A percentile compares a stretch with the other conserved stretches of the same genome.
These are phyloP conservation scores for Saturnispora saitoi DNA, from an alignment of 805 yeast genomes.

Conservation along the genomic window DNA sequence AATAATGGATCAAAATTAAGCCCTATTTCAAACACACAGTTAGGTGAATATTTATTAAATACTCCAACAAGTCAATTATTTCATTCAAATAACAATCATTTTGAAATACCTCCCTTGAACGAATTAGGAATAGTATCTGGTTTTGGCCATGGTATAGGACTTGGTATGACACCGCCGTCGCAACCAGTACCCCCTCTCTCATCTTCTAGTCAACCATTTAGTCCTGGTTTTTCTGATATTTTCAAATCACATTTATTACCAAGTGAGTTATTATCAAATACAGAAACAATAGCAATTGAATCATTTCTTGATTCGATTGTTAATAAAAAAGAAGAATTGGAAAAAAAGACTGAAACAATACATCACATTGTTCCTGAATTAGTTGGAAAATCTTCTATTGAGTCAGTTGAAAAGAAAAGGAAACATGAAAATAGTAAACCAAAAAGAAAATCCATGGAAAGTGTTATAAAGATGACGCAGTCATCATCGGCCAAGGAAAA, in stretches of 20 bases:
- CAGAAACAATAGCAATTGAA: slow-evolving; percentile 30
- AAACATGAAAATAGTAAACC: neutral
- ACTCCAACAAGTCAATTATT: neutral
- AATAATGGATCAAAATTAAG: neutral
- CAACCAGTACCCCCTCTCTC: neutral
- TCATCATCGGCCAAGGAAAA: neutral
- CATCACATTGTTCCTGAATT: neutral
- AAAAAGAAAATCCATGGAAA: neutral
- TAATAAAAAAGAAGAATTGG: slow-evolving; percentile 17
- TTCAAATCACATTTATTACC: neutral
- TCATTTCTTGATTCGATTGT: slow-evolving; percentile 31
- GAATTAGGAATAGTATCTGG: neutral
- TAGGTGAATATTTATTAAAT: neutral
- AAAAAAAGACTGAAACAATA: neutral
- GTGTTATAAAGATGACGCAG: neutral
- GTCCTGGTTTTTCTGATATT: neutral
- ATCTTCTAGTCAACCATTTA: neutral
- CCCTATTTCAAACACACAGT: neutral
- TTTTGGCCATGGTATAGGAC: neutral
- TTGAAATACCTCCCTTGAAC: neutral
- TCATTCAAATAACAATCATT: neutral
- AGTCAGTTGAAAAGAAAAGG: neutral
- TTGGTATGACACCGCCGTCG: neutral
- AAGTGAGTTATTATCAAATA: slow-evolving; percentile 25
- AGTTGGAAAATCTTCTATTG: neutral